phyloP scores from a whole-genome alignment of 257 asterid species.

The Anisodus acutangulus region DNA sequence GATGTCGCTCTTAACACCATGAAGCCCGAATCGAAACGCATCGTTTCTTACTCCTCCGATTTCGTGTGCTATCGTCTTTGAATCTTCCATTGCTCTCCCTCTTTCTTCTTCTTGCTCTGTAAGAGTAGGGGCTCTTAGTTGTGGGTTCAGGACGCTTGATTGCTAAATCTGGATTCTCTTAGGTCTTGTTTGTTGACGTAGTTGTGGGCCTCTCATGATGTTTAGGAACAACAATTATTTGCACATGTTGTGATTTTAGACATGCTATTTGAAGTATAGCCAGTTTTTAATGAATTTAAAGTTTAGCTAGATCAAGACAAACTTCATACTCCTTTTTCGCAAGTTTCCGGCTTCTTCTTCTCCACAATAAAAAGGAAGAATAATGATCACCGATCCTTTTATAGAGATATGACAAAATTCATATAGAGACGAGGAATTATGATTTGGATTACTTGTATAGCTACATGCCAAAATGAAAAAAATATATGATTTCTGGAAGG shows the following conservation, averaged over 20 bases:
- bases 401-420: too few species aligned
- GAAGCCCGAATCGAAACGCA: conserved; percentile 55
- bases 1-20: conserved; percentile 86
- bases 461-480: too few species aligned
- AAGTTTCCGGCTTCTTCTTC: too few species aligned
- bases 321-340: neutral
- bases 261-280: neutral
- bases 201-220: neutral
- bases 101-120: neutral
- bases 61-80: conserved; percentile 27
- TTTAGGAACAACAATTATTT: neutral
- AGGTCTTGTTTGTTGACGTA: too few species aligned
- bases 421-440: too few species aligned
- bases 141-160: too few species aligned
- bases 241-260: neutral
- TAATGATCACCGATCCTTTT: too few species aligned
- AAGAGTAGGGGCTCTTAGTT: neutral
- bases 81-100: conserved; percentile 15
- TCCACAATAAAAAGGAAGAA: too few species aligned
- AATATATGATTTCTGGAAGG: too few species aligned
- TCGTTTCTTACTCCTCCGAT: conserved; percentile 23
- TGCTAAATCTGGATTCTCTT: too few species aligned
- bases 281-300: neutral
- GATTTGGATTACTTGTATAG: too few species aligned
- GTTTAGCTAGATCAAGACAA: neutral